These are phyloP conservation scores for Candida anutae DNA, from an alignment of 1,139 yeast genomes.

Conservation along the genomic window DNA sequence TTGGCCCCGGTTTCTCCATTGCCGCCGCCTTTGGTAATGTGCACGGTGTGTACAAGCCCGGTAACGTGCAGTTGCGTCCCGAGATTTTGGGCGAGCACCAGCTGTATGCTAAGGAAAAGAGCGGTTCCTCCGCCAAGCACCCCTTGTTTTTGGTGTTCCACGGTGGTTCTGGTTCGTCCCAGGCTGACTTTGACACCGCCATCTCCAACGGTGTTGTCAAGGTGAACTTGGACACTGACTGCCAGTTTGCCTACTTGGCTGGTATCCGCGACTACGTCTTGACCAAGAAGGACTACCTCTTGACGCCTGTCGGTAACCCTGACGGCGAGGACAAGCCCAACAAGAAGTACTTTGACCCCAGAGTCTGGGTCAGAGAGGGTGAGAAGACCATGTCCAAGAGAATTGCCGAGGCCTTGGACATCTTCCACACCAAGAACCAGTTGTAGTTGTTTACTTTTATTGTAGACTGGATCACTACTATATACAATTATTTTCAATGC, in stretches of 20 bases:
- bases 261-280: constrained; percentile 98
- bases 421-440: constrained; percentile 76
- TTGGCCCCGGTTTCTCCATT: constrained; percentile 96
- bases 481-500: neutral
- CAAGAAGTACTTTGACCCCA: constrained; percentile 99
- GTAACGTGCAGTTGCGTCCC: constrained; percentile 92
- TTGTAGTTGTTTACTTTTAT: constrained; percentile 41
- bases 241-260: constrained; percentile 92
- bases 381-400: constrained; percentile 95
- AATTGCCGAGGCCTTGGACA: constrained; percentile 72
- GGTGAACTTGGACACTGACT: constrained; percentile 98
- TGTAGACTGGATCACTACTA: neutral
- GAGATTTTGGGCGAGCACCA: constrained; percentile 95
- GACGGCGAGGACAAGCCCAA: constrained; percentile 98
- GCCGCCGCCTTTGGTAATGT: constrained; percentile 99
- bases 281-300: constrained; percentile 89
- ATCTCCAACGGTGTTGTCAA: constrained; percentile 93
- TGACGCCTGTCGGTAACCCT: constrained; percentile 95
- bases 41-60: constrained; percentile 99
- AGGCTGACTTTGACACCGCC: constrained; percentile 85
- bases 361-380: constrained; percentile 99
- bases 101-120: constrained; percentile 64
- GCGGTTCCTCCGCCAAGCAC: constrained; percentile 45
- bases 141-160: constrained; percentile 98
- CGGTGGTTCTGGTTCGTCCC: constrained; percentile 99